Evolutionary conservation across 106 monocot species (phyloP), one percentile per base, ranked within the genome.

Genomic region (Triglochin maritima): DNA sequence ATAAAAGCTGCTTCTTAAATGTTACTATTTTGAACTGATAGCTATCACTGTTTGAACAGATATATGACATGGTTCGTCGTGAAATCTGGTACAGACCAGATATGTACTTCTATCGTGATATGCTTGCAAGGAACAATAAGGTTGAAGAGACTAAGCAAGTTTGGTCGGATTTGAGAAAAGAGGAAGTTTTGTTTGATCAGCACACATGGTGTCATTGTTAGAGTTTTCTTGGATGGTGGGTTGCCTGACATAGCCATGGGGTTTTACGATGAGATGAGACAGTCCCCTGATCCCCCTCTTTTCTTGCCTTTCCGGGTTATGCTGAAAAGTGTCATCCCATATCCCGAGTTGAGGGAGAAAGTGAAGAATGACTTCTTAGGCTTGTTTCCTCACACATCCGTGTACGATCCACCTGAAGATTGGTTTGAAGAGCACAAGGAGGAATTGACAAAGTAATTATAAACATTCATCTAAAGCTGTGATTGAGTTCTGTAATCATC

Each of bases 41-140:
- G 29, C 29, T 29, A 29, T 29, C 29, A 29, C 29, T 29, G 29
- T 29, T 29, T 50, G 12, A 10, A 57, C 75, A 99, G 98, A 86
- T 99, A 72, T 99, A 99, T 64, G 76, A 72, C 55, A 64, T 77
- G 9, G 98, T 92, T 17, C 71, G 98, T 43, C 88, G 86, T 72
- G 98, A 99, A 76, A 92, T 92, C 50, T 99, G 98, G 98, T 99
- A 99, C 59, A 81, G 76, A 6, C 92, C 98, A 3, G 98, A 99
- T 69, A 99, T 99, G 98, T 99, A 79, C 68, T 99, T 99, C 54
- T 89, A 89, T 76, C 68, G 98, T 50, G 98, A 99, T 69, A 92
- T 99, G 88, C 82, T 99, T 46, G 98, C 98, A 2, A 86, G 98
- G 65, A 99, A 88, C 86, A 86, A 86, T 47, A 86, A 71, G 7